A percentile compares a stretch with the other conserved stretches of the same genome.
These are phyloP conservation scores for Leishmania tropica DNA, from an alignment of 208 protist species.

Conservation along the genomic window DNA sequence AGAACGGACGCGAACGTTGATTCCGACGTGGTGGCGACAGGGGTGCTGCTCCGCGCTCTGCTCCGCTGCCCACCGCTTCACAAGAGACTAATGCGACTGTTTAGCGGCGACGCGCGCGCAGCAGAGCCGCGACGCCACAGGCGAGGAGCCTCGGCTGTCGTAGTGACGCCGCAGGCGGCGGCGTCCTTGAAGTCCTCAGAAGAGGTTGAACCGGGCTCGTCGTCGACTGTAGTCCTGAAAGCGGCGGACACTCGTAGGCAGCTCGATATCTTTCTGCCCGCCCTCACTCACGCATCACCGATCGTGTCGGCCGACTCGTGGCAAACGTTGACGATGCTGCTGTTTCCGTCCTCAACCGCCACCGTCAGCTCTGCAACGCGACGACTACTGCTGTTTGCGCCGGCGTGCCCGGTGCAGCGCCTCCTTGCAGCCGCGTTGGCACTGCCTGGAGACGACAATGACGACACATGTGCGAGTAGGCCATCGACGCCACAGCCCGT, in stretches of 20 bases:
- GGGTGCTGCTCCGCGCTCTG: slow-evolving; percentile 21
- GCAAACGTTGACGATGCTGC: slow-evolving; percentile 39
- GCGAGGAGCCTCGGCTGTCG: neutral
- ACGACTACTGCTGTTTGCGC: slow-evolving; percentile 6
- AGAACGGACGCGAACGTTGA: neutral
- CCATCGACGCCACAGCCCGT: neutral
- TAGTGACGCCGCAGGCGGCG: neutral
- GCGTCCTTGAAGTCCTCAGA: too few relatives aligned
- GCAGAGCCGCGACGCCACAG: neutral
- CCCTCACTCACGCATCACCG: slow-evolving; percentile 31
- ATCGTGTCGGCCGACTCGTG: slow-evolving; percentile 56
- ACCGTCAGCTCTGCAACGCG: slow-evolving; percentile 1
- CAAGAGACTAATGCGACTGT: slow-evolving; percentile 12
- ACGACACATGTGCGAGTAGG: neutral
- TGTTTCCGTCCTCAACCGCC: slow-evolving; percentile 13
- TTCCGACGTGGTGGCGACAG: slow-evolving; percentile 19
- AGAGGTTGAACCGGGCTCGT: neutral
- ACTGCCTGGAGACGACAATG: slow-evolving; percentile 12
- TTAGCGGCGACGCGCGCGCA: neutral
- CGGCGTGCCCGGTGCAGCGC: slow-evolving; percentile 24
- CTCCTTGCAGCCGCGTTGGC: slow-evolving; percentile 26
- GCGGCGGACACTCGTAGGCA: neutral
- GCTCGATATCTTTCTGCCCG: slow-evolving; percentile 24
- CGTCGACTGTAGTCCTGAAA: neutral
- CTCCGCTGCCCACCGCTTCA: slow-evolving; percentile 26